Conservation (phyloP, 306 rosid genomes). For the Dryas octopetala region DNA sequence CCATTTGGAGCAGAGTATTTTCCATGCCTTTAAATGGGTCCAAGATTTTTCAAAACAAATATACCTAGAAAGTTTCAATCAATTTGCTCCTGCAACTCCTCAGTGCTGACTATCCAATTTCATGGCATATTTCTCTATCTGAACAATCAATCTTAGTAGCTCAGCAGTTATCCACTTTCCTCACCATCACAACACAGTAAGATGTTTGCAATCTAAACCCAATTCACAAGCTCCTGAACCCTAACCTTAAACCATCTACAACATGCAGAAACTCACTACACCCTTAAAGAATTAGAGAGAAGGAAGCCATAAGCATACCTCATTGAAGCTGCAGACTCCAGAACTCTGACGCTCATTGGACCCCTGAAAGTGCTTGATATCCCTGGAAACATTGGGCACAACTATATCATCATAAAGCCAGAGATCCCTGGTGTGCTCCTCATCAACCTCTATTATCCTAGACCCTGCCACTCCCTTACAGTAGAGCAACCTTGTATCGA, state of each 20-base stretch:
- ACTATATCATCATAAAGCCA: slow-evolving; percentile 58
- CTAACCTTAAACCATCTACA: not conserved
- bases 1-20: not conserved
- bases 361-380: slow-evolving; percentile 50
- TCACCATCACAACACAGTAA: not conserved
- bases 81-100: not conserved
- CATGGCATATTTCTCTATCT: not conserved
- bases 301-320: slow-evolving; percentile 37
- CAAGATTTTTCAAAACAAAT: not conserved
- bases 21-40: not conserved
- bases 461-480: slow-evolving; percentile 84
- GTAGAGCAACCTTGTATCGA: slow-evolving; percentile 86
- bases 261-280: slow-evolving; percentile 4
- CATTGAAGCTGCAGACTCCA: slow-evolving; percentile 67
- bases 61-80: not conserved
- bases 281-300: not conserved
- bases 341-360: slow-evolving; percentile 54
- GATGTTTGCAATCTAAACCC: not conserved
- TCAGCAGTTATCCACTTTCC: slow-evolving; percentile 4
- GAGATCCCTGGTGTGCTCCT: slow-evolving; percentile 58
- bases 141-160: not conserved
- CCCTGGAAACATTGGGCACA: slow-evolving; percentile 69
- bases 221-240: not conserved
- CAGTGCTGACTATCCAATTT: not conserved
- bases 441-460: slow-evolving; percentile 63